These are phyloP conservation scores for Leishmania braziliensis DNA, from an alignment of 208 protist genomes.

Conservation along the genomic window DNA sequence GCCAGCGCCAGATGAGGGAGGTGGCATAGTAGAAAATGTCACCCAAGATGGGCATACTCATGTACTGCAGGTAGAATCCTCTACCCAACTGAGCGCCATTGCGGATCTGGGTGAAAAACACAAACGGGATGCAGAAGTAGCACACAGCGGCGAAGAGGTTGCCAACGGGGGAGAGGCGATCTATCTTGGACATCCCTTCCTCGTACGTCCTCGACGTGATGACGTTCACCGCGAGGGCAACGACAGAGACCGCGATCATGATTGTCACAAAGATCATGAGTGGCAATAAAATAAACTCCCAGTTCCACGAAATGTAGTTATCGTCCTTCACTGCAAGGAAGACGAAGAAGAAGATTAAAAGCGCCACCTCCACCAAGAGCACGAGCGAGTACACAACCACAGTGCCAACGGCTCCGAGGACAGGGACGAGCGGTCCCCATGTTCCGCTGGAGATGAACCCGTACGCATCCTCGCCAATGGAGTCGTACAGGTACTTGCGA, in stretches of 20 bases:
- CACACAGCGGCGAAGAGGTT: constrained; percentile 68
- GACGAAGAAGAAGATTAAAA: constrained; percentile 74
- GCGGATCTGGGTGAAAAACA: constrained; percentile 40
- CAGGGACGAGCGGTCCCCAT: constrained; percentile 81
- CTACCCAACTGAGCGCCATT: constrained; percentile 29
- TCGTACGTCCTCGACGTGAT: constrained; percentile 40
- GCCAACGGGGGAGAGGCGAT: constrained; percentile 73
- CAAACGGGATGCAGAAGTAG: constrained; percentile 74
- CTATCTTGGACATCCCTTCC: constrained; percentile 62
- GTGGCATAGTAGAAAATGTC: constrained; percentile 83
- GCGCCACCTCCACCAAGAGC: constrained; percentile 51
- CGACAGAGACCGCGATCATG: constrained; percentile 47
- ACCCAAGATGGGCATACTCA: constrained; percentile 69
- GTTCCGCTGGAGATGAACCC: constrained; percentile 85
- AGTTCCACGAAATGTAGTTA: constrained; percentile 40
- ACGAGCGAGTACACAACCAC: constrained; percentile 65
- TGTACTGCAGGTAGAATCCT: constrained; percentile 57
- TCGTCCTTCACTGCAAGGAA: constrained; percentile 63
- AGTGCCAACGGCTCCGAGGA: constrained; percentile 54
- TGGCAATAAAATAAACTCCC: constrained; percentile 48
- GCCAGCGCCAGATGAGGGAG: constrained; percentile 90
- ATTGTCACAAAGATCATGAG: constrained; percentile 59
- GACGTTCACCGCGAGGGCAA: constrained; percentile 65
- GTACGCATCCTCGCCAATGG: constrained; percentile 76
- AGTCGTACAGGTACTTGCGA: constrained; percentile 86